These are phyloP conservation scores for Pythium utonaiense DNA, from an alignment of 352 stramenopile genomes.

Conservation along the genomic window DNA sequence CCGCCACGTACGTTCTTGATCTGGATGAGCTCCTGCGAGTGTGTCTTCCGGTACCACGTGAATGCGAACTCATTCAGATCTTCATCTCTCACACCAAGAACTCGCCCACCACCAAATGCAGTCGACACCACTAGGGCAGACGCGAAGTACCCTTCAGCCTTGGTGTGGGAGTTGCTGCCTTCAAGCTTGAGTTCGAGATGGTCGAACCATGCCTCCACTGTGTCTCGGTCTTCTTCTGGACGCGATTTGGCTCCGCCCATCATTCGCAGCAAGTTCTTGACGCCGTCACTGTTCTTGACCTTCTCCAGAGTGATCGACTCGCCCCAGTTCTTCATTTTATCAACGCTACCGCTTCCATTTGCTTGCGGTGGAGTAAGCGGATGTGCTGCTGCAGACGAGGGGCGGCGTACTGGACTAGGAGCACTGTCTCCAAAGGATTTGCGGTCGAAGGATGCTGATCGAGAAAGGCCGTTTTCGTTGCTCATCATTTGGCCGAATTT, in stretches of 20 bases:
- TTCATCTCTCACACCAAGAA: slow-evolving; percentile 57
- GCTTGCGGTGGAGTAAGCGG: slow-evolving; percentile 6
- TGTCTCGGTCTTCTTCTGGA: slow-evolving; percentile 57
- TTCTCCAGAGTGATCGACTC: slow-evolving; percentile 54
- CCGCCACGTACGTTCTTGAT: slow-evolving; percentile 58
- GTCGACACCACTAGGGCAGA: slow-evolving; percentile 54
- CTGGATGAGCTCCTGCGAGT: slow-evolving; percentile 47
- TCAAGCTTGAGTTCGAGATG: slow-evolving; percentile 47
- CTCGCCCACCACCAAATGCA: slow-evolving; percentile 29
- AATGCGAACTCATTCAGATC: slow-evolving; percentile 58
- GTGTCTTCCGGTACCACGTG: slow-evolving; percentile 66
- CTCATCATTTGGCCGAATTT: slow-evolving; percentile 47
- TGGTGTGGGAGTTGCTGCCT: slow-evolving; percentile 9
- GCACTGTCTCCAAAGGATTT: slow-evolving; percentile 2
- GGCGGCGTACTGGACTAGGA: slow-evolving; percentile 8
- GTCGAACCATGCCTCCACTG: slow-evolving; percentile 58
- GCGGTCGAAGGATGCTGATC: slow-evolving; percentile 53
- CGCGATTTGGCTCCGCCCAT: slow-evolving; percentile 49
- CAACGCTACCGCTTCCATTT: slow-evolving; percentile 17
- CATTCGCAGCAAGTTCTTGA: slow-evolving; percentile 77
- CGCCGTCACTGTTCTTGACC: slow-evolving; percentile 58
- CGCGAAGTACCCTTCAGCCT: slow-evolving; percentile 23
- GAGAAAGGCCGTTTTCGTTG: slow-evolving; percentile 31
- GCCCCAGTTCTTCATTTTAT: slow-evolving; percentile 39
- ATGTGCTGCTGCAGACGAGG: slow-evolving; percentile 3